Conservation (phyloP, 352 stramenopile species). For the Phytophthora cactorum region DNA sequence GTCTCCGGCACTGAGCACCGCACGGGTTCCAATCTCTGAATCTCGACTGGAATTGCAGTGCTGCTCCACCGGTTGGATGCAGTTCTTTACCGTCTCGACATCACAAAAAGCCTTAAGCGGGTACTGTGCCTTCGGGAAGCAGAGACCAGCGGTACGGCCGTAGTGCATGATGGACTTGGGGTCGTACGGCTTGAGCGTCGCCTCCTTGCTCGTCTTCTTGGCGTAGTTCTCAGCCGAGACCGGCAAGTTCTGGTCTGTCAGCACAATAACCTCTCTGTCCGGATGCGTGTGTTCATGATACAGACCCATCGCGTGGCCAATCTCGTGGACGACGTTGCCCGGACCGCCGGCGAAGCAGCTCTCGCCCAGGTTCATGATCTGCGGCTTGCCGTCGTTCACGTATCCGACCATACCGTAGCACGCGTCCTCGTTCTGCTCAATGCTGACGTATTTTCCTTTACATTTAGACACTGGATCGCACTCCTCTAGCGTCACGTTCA, state of each 20-base stretch:
- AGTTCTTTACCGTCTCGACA: conserved; percentile 69
- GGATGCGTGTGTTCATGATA: conserved; percentile 81
- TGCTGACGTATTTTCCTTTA: conserved; percentile 73
- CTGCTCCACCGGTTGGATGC: conserved; percentile 64
- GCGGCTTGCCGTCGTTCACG: conserved; percentile 62
- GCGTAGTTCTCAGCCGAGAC: conserved; percentile 76
- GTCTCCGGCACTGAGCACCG: conserved; percentile 63
- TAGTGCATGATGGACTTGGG: conserved; percentile 85
- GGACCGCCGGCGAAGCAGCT: conserved; percentile 65
- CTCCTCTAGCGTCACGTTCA: conserved; percentile 71
- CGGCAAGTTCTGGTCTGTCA: conserved; percentile 65
- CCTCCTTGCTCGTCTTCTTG: conserved; percentile 50
- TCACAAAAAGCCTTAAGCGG: conserved; percentile 71
- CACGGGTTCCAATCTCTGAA: conserved; percentile 61
- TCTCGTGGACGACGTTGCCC: conserved; percentile 66
- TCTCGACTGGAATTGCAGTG: conserved; percentile 79
- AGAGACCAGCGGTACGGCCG: conserved; percentile 60
- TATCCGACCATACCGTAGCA: conserved; percentile 83
- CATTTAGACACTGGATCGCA: conserved; percentile 65
- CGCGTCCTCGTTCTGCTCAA: conserved; percentile 70
- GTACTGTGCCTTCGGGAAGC: conserved; percentile 74
- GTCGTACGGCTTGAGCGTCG: conserved; percentile 72
- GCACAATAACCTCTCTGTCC: conserved; percentile 68
- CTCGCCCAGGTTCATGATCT: conserved; percentile 73
- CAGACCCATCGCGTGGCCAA: conserved; percentile 69